Conservation (phyloP, 495 filamentous ascomycete species). For the Friedmanniomyces endolithicus region DNA sequence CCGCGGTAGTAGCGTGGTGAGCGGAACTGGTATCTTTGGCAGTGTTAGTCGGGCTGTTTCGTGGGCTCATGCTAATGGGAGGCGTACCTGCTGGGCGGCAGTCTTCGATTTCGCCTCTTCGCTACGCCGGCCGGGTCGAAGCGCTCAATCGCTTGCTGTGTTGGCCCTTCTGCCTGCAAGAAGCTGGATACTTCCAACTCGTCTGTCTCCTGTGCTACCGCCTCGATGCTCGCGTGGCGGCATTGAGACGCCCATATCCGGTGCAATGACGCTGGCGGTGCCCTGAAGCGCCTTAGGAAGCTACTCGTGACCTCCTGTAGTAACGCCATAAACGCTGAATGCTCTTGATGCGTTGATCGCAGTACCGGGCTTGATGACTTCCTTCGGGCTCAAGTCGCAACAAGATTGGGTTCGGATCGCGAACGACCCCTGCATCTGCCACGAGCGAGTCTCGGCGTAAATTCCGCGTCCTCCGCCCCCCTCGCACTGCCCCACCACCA, state of each 20-base stretch:
- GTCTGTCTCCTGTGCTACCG: slow-evolving; percentile 10
- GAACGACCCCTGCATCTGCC: too few relatives aligned
- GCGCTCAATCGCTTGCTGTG: slow-evolving; percentile 31
- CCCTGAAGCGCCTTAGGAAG: slow-evolving; percentile 12
- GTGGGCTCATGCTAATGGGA: slow-evolving; percentile 13
- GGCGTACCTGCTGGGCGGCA: slow-evolving; percentile 56
- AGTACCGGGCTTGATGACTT: background rate
- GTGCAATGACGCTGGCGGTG: background rate
- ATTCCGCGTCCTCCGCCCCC: background rate
- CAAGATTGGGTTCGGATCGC: background rate
- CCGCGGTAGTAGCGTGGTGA: slow-evolving; percentile 89
- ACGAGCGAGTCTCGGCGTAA: background rate
- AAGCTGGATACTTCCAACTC: slow-evolving; percentile 31
- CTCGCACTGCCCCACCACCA: too few relatives aligned
- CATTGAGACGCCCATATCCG: slow-evolving; percentile 20
- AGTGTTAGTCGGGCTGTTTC: background rate
- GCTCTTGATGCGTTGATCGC: background rate
- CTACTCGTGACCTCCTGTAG: slow-evolving; percentile 15
- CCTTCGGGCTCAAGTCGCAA: background rate
- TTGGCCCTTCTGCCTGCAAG: slow-evolving; percentile 25
- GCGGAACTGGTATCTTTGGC: slow-evolving; percentile 72
- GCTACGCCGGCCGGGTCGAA: slow-evolving; percentile 48
- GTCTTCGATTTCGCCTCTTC: slow-evolving; percentile 39
- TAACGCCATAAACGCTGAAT: background rate
- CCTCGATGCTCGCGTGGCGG: slow-evolving; percentile 15